Base-by-base conservation (phyloP, 1,284 basidiomycete species). In the Binderoboletus segoi region DNA sequence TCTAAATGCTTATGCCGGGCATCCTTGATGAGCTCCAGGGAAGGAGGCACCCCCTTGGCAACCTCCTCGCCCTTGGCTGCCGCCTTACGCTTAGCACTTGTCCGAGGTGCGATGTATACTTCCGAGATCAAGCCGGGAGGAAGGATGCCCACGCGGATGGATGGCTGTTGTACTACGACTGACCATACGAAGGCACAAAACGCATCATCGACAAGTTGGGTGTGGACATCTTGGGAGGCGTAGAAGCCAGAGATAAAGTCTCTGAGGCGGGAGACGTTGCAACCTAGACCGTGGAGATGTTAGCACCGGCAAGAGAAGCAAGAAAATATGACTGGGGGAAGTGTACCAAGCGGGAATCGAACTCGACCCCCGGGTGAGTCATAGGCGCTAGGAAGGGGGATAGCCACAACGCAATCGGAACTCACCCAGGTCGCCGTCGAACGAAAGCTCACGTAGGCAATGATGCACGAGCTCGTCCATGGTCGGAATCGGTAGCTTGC, bases 121-220 rank as follows among this genome's bases (percentile, higher is more conserved):
- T 91, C 84, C 15, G 82, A 79, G 12, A 79, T 75, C 23, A 78
- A 73, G 4, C 81, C 84, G 3, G 76, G 70, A 2, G 88, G 87
- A 0, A 86, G 73, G 1, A 77, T 79, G 10, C 93, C 92, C 13
- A 94, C 82, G 48, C 80, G 78, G 40, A 93, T 82, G 12, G 84
- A 83, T 0, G 88, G 83, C 61, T 91, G 86, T 60, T 84, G 82
- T 24, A 88, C 81, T 44, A 95, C 77, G 28, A 91, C 73, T 0
- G 85, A 85, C 89, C 92, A 95, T 18, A 94, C 81, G 67, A 91
- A 94, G 1, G 85, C 82, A 65, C 83, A 84, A 66, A 93, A 94
- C 4, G 82, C 73, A 61, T 88, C 86, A 67, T 96, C 93, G 33
- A 88, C 74, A 47, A 77, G 83, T 66, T 93, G 88, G 3, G 69